phyloP scores from a whole-genome alignment of 2,329 filamentous ascomycete genomes.

The Elsinoe arachidis region DNA sequence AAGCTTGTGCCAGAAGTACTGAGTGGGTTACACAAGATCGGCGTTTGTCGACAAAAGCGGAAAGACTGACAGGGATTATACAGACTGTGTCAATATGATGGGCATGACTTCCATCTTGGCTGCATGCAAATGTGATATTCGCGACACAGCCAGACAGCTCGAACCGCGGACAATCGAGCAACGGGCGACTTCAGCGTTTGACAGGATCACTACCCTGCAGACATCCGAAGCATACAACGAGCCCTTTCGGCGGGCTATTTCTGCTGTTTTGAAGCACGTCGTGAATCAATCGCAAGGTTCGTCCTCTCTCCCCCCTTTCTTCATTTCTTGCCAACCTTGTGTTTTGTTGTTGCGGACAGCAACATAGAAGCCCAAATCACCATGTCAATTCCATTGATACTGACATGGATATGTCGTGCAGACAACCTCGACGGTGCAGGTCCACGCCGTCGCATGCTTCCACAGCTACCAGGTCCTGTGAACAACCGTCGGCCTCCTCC shows the following conservation, averaged over 20 bases:
- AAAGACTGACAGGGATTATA: background rate
- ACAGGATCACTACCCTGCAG: constrained; percentile 60
- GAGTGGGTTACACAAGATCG: constrained; percentile 51
- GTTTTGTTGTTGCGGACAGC: background rate
- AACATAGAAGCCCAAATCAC: background rate
- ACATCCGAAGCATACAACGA: constrained; percentile 63
- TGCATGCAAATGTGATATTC: constrained; percentile 81
- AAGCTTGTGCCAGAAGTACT: constrained; percentile 65
- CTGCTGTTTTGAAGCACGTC: constrained; percentile 63
- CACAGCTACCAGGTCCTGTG: constrained; percentile 1
- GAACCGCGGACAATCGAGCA: constrained; percentile 60
- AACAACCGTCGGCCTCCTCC: background rate
- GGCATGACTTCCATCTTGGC: constrained; percentile 71
- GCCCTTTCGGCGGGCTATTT: constrained; percentile 66
- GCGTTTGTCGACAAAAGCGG: background rate
- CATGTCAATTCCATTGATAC: background rate
- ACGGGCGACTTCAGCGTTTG: constrained; percentile 53
- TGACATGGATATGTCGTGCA: constrained; percentile 1
- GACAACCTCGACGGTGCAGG: constrained; percentile 22
- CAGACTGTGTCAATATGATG: constrained; percentile 66
- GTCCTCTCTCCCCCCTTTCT: constrained; percentile 25
- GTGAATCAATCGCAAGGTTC: constrained; percentile 58
- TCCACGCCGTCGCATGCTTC: constrained; percentile 25
- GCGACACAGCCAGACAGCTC: constrained; percentile 60
- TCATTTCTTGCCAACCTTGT: background rate